Percentiles rank a stretch among this genome's conserved stretches.
These are phyloP conservation scores for Debaryomycetaceae sp. DNA, from an alignment of 1,139 yeast species.

Conservation along the genomic window DNA sequence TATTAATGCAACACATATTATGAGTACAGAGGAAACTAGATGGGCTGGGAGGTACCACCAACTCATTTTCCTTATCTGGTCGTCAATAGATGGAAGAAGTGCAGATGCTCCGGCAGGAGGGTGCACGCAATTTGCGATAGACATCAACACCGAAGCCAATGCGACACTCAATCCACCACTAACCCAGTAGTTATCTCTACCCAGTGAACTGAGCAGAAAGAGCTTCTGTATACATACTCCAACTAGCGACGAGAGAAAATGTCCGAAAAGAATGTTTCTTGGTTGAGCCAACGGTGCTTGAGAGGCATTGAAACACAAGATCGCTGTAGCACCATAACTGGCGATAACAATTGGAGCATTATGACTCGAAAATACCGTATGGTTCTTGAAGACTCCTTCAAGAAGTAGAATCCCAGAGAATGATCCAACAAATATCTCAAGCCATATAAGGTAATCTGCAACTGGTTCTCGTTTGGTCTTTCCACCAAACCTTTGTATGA, in stretches of 20 bases:
- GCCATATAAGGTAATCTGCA: constrained; percentile 45
- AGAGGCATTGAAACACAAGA: constrained; percentile 55
- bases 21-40: constrained; percentile 47
- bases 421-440: constrained; percentile 45
- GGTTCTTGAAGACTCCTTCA: constrained; percentile 48
- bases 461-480: constrained; percentile 25
- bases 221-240: constrained; percentile 58
- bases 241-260: constrained; percentile 49
- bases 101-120: constrained; percentile 81
- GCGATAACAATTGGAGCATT: constrained; percentile 59
- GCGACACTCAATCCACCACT: constrained; percentile 63
- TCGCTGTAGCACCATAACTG: constrained; percentile 65
- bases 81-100: constrained; percentile 53
- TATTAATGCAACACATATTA: constrained; percentile 51
- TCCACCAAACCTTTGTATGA: constrained; percentile 31
- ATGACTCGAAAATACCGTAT: constrained; percentile 40
- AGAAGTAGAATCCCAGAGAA: constrained; percentile 52
- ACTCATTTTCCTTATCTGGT: constrained; percentile 45
- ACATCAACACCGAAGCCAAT: constrained; percentile 54
- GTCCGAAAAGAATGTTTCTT: constrained; percentile 56
- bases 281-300: constrained; percentile 68
- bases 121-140: constrained; percentile 57
- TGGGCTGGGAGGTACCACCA: constrained; percentile 71
- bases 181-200: constrained; percentile 51
- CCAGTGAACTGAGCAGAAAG: constrained; percentile 40